phyloP scores from a whole-genome alignment of 2,329 filamentous ascomycete species.

The Lithohypha guttulata region DNA sequence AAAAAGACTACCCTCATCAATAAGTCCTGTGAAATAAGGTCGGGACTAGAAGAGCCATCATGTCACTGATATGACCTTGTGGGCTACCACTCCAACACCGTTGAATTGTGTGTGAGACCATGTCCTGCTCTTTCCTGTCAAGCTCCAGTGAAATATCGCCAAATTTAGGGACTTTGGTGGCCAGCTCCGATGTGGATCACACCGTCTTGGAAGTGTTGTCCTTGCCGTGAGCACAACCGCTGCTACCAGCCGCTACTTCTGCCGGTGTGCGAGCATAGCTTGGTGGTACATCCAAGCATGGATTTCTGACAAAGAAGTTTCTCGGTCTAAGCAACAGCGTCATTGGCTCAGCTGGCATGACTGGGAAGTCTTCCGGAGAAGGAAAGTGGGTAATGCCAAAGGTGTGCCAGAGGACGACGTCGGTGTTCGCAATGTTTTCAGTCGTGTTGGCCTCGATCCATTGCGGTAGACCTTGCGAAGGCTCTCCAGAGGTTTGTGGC shows the following conservation, averaged over 20 bases:
- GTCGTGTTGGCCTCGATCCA: constrained; percentile 63
- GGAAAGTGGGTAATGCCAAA: constrained; percentile 89
- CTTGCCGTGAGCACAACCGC: constrained; percentile 25
- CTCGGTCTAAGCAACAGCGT: constrained; percentile 65
- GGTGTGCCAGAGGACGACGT: constrained; percentile 87
- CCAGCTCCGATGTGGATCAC: too few species aligned
- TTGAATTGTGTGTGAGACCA: too few species aligned
- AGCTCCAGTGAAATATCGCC: not conserved
- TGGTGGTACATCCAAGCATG: constrained; percentile 69
- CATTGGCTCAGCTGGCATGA: constrained; percentile 85
- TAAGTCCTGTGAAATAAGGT: too few species aligned
- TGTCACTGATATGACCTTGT: too few species aligned
- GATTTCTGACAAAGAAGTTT: constrained; percentile 74
- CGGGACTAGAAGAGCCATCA: too few species aligned
- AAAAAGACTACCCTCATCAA: too few species aligned
- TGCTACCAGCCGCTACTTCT: constrained; percentile 44
- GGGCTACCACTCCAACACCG: too few species aligned
- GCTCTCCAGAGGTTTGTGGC: constrained; percentile 74
- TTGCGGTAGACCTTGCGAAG: constrained; percentile 58
- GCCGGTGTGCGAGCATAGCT: constrained; percentile 63
- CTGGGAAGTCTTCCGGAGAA: constrained; percentile 76
- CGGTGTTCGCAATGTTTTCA: constrained; percentile 64
- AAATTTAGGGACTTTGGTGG: too few species aligned
- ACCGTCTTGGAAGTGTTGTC: constrained; percentile 14
- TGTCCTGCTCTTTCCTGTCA: not conserved